A percentile compares a stretch with the other conserved stretches of the same genome.
Evolutionary conservation across 345 rosid genomes (phyloP).

Genomic region (Clausena lansium): DNA sequence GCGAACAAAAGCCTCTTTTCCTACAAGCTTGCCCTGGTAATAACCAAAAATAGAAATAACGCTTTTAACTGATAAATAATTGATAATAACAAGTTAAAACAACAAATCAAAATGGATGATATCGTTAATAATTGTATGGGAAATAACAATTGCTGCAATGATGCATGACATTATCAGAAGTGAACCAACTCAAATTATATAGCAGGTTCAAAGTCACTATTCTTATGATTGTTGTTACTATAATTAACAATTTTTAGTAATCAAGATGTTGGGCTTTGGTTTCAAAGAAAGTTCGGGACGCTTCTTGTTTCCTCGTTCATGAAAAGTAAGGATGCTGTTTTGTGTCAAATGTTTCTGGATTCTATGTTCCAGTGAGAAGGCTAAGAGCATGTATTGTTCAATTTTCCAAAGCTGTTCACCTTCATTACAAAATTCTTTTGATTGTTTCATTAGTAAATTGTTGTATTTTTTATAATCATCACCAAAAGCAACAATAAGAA

Average conservation of each 20-base stretch:
- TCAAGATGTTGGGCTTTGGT: neutral
- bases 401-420: neutral
- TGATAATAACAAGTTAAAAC: neutral
- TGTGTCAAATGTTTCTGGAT: neutral
- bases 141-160: neutral
- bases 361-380: neutral
- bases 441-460: neutral
- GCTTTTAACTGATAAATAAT: slow-evolving; percentile 1
- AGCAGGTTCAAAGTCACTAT: neutral
- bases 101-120: neutral
- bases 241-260: neutral
- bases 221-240: neutral
- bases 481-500: neutral
- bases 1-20: slow-evolving; percentile 83
- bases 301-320: neutral
- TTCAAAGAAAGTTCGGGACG: neutral
- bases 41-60: slow-evolving; percentile 3
- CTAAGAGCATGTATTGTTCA: neutral
- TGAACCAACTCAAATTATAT: neutral
- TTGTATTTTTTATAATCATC: neutral
- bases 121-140: neutral
- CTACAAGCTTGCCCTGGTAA: slow-evolving; percentile 64
- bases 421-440: neutral
- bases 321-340: neutral
- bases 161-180: neutral